Evolutionary conservation across 2,329 filamentous ascomycete species (phyloP), one percentile per base, ranked within the genome.

Genomic region (Pseudomassariella vexata): DNA sequence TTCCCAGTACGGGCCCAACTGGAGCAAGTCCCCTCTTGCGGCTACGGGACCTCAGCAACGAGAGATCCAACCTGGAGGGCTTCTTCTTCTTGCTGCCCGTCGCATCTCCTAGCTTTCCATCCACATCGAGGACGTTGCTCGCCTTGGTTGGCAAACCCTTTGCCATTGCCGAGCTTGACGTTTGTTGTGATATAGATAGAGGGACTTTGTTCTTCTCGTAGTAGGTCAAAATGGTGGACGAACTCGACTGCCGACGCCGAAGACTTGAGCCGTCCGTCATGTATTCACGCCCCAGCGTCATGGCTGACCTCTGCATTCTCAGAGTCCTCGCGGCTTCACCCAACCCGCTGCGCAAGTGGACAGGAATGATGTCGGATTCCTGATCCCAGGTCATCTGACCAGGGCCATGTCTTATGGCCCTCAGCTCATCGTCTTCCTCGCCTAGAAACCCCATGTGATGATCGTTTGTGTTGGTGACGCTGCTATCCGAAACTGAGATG

Each of bases 161-260:
- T 15, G 72, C 70, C 65, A 77, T 76, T 37, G 71, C 68, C 2
- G 72, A 74, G 25, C 62, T 68, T 1, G 72, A 75, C 0, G 73
- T 76, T 47, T 77, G 73, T 44, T 76, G 73, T 1, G 72, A 74
- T 38, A 75, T 66, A n/a, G 68, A 62, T 5, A 76, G 59, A 9
- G 72, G 70, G 28, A 71, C 60, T 44, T 72, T 73, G 5, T 66
- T 50, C 46, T 70, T 69, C 52, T 77, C 72, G 49, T 77, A 77
- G 52, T 67, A 73, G 1, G 71, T 73, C 19, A 59, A 59, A 37
- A 76, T 65, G n/a, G 72, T 76, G 5, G 72, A 74, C 4, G 36
- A 28, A 22, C 59, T 66, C 3, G 73, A 77, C 27, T 63, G 59
- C 19, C 64, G 66, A 29, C 71, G 66, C 24, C 63, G 60, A 21